These are phyloP conservation scores for Fusarium beomiforme DNA, from an alignment of 2,329 filamentous ascomycete genomes.

Conservation along the genomic window DNA sequence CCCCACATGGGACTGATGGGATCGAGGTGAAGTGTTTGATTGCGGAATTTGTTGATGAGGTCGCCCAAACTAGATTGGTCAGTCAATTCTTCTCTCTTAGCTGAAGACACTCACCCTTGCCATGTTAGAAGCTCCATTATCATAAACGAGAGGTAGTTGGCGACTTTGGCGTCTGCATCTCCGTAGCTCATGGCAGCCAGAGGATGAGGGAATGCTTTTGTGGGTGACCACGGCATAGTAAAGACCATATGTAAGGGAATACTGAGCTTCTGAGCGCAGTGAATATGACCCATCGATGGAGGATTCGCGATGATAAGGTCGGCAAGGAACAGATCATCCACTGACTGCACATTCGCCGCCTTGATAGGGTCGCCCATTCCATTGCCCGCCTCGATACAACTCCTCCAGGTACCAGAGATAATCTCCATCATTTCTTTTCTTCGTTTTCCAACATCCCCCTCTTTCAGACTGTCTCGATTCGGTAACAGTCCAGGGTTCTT, in stretches of 20 bases:
- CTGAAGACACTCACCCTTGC: slow-evolving; percentile 63
- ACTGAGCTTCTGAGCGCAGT: slow-evolving; percentile 60
- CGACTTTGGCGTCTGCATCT: slow-evolving; percentile 34
- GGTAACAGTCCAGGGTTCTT: slow-evolving; percentile 53
- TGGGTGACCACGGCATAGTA: slow-evolving; percentile 78
- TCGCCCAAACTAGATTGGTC: slow-evolving; percentile 64
- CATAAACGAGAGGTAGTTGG: slow-evolving; percentile 40
- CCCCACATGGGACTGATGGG: slow-evolving; percentile 73
- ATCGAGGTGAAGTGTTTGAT: slow-evolving; percentile 69
- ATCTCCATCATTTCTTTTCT: slow-evolving; percentile 52
- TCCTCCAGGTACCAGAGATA: slow-evolving; percentile 50
- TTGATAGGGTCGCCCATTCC: slow-evolving; percentile 43
- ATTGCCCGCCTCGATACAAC: slow-evolving; percentile 51
- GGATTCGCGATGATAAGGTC: slow-evolving; percentile 66
- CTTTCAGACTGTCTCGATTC: slow-evolving; percentile 47
- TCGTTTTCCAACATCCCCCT: slow-evolving; percentile 49
- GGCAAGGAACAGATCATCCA: slow-evolving; percentile 58
- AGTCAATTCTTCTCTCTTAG: neutral
- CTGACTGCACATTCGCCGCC: slow-evolving; percentile 40
- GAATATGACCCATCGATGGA: slow-evolving; percentile 61
- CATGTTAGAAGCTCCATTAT: slow-evolving; percentile 79
- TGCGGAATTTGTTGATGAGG: slow-evolving; percentile 75
- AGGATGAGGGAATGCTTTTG: slow-evolving; percentile 48
- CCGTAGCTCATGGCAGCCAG: slow-evolving; percentile 51
- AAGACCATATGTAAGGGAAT: slow-evolving; percentile 63